Evolutionary conservation across 768 basidiomycete species (phyloP).

Genomic region (Podaxis sp.): DNA sequence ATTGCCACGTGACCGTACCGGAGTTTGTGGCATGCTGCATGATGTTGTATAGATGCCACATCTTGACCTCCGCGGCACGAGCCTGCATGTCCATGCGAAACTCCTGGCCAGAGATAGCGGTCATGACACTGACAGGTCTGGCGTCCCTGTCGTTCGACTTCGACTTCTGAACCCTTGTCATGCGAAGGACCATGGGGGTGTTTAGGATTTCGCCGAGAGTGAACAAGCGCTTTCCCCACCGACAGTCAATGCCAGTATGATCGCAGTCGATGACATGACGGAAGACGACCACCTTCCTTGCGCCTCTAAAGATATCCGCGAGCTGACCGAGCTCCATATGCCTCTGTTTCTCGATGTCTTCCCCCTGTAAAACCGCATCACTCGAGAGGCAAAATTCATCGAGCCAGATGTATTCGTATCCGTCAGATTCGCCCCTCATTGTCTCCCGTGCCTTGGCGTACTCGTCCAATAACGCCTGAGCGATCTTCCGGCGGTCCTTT

Average conservation of each 20-base stretch:
- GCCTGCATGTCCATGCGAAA: not conserved
- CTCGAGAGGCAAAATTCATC: conserved; percentile 6
- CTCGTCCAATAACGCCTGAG: conserved; percentile 1
- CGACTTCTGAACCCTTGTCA: not conserved
- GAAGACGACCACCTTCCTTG: not conserved
- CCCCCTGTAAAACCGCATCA: not conserved
- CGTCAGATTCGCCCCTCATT: not conserved
- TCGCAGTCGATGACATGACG: not conserved
- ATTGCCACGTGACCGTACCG: conserved; percentile 20
- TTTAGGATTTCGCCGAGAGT: conserved; percentile 4
- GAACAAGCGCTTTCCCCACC: conserved; percentile 6
- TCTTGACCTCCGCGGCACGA: conserved; percentile 10
- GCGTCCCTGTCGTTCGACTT: not conserved
- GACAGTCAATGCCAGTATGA: conserved; percentile 1
- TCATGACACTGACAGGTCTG: not conserved
- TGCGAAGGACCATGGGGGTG: not conserved
- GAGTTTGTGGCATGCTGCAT: conserved; percentile 19
- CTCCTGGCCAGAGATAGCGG: not conserved
- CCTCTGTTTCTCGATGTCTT: not conserved
- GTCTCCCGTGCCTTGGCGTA: conserved; percentile 1
- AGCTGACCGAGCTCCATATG: not conserved
- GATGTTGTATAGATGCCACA: conserved; percentile 22
- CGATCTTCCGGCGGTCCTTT: not conserved
- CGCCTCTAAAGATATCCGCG: conserved; percentile 8
- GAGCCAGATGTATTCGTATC: conserved; percentile 3